Evolutionary conservation across 2,329 filamentous ascomycete genomes (phyloP).

Genomic region (Lecanosticta acicola): DNA sequence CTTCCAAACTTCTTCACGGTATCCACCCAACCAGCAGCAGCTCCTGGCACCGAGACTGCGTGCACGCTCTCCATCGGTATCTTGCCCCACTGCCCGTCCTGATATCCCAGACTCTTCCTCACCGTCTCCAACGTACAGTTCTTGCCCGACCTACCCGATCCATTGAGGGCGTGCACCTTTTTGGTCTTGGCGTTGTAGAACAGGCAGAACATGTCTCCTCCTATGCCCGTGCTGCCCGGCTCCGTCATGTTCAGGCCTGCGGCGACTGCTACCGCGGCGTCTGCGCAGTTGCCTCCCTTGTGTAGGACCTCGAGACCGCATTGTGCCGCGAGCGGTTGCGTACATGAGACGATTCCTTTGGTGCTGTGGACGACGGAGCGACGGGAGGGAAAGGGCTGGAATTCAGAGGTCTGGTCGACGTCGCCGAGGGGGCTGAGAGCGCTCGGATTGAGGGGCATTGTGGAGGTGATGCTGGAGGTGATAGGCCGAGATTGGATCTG

Average conservation of each 20-base stretch:
- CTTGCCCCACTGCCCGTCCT: conserved; percentile 48
- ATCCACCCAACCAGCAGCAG: conserved; percentile 90
- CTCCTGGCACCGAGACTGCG: conserved; percentile 81
- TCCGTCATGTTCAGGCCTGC: conserved; percentile 92
- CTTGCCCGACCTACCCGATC: conserved; percentile 75
- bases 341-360: conserved; percentile 82
- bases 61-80: conserved; percentile 75
- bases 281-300: conserved; percentile 87
- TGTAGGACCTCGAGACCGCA: conserved; percentile 81
- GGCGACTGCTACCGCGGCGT: conserved; percentile 93
- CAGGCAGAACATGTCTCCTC: conserved; percentile 94
- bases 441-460: conserved; percentile 45
- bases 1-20: conserved; percentile 83
- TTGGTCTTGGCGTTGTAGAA: conserved; percentile 81
- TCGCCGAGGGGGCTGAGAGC: conserved; percentile 48
- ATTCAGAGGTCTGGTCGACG: conserved; percentile 45
- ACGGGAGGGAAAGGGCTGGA: conserved; percentile 67
- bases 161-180: conserved; percentile 81
- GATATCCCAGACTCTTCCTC: conserved; percentile 62
- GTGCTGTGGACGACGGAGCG: conserved; percentile 91
- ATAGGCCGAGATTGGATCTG: neutral
- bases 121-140: conserved; percentile 65
- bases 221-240: conserved; percentile 87
- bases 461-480: conserved; percentile 1
- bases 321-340: conserved; percentile 82